Base-by-base conservation (phyloP, 768 basidiomycete species). In the Kwoniella heveanensis region DNA sequence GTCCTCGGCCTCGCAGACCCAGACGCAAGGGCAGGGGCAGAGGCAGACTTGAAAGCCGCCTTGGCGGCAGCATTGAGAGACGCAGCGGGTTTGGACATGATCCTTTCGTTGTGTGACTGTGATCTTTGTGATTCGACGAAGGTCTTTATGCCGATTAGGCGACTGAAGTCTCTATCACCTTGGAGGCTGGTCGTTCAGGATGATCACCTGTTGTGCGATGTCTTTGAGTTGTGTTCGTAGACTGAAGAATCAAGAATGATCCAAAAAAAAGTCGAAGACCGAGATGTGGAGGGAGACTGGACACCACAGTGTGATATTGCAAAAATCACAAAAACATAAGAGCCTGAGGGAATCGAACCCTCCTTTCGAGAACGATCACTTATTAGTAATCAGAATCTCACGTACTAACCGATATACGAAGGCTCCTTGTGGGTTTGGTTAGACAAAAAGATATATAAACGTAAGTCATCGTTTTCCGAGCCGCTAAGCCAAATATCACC, bases 321-420 rank as follows among this genome's bases (percentile, higher is more conserved):
- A 21, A 52, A 30, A 54, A 62, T 57, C 12, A 32, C n/a, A 47
- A 62, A 54, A 62, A 63, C 12, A 32, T 27, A 47, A 62, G 60
- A 52, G 19, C 47, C 49, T 55, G 52, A 54, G 60, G 60, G 60
- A 54, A 48, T 62, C 60, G 60, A 62, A 62, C 60, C 60, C 60
- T 29, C 52, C 52, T 62, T 54, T 54, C 60, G 39, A 62, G 60
- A 54, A 57, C 32, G 30, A 55, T 24, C 29, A 44, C 30, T 32
- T 7, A 55, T 37, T n/a, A 55, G 37, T 29, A 29, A 37, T 60
- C 59, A 60, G 59, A 60, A 60, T 60, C 59, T 60, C 48, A 52
- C 49, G 50, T 60, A 60, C 48, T 60, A 53, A 53, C 59, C 59
- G 59, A 60, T 60, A 60, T 60, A 60, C 59, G 59, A 60, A 54